Percentiles rank a stretch among this genome's conserved stretches.
phyloP scores from a whole-genome alignment of 495 filamentous ascomycete genomes.

The Penicillium desertorum region DNA sequence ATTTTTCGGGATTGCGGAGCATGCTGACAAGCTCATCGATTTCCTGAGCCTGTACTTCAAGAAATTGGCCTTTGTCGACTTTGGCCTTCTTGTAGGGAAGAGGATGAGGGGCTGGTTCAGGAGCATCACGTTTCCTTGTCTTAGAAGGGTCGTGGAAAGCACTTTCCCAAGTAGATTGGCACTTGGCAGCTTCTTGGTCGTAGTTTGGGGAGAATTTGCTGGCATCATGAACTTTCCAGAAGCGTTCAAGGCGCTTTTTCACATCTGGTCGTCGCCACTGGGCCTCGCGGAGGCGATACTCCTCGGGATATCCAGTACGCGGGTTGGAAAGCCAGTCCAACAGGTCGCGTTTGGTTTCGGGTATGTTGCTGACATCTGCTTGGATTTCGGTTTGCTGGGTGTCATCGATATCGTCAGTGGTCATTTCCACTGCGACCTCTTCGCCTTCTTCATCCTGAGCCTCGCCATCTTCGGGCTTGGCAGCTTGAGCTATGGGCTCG shows the following conservation, averaged over 20 bases:
- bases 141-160: constrained; percentile 34
- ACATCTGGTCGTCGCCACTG: constrained; percentile 33
- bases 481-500: constrained; percentile 6
- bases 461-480: constrained; percentile 16
- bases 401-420: constrained; percentile 17
- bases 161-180: constrained; percentile 34
- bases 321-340: constrained; percentile 35
- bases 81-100: constrained; percentile 39
- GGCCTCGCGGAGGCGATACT: constrained; percentile 19
- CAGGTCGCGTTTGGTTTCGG: constrained; percentile 15
- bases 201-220: constrained; percentile 47
- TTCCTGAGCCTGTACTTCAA: constrained; percentile 35
- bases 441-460: constrained; percentile 17
- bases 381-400: background rate
- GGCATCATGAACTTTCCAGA: constrained; percentile 57
- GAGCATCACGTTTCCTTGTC: constrained; percentile 43
- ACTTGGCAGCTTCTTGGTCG: constrained; percentile 27
- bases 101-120: constrained; percentile 49
- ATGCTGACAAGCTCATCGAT: constrained; percentile 37
- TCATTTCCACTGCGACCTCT: constrained; percentile 11
- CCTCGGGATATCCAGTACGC: constrained; percentile 24
- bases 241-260: constrained; percentile 58
- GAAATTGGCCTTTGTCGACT: constrained; percentile 43
- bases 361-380: constrained; percentile 1
- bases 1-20: constrained; percentile 38